These are phyloP conservation scores for Tetracladium maxilliforme DNA, from an alignment of 2,329 filamentous ascomycete genomes.

Conservation along the genomic window DNA sequence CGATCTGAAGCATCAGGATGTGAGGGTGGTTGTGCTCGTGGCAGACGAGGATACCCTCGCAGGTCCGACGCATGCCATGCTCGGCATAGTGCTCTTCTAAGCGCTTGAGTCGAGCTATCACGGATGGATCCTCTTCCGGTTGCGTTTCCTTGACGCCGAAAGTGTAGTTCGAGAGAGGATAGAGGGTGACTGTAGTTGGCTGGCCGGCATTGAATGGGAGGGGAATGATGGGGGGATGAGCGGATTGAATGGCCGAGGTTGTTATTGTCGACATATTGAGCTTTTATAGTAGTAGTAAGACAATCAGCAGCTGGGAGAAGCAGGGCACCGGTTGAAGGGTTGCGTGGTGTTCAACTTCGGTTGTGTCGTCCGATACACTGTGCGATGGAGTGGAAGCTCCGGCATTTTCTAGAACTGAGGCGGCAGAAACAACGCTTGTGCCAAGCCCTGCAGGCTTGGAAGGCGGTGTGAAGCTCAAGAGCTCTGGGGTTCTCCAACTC, in stretches of 20 bases:
- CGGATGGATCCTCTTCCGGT: constrained; percentile 92
- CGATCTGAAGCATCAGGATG: constrained; percentile 97
- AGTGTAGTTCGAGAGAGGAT: constrained; percentile 94
- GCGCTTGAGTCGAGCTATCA: constrained; percentile 79
- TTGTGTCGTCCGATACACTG: too few species aligned
- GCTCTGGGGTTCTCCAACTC: too few species aligned
- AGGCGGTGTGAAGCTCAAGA: too few species aligned
- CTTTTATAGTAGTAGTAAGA: too few species aligned
- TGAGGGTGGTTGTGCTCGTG: constrained; percentile 99
- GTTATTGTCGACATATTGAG: constrained; percentile 77
- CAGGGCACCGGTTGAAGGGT: too few species aligned
- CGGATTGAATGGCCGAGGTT: constrained; percentile 60
- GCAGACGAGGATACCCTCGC: constrained; percentile 92
- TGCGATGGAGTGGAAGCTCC: too few species aligned
- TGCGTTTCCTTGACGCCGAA: constrained; percentile 98
- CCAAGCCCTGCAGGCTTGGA: too few species aligned
- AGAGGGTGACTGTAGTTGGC: constrained; percentile 77
- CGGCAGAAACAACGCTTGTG: too few species aligned
- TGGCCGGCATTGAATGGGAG: constrained; percentile 81
- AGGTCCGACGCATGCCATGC: constrained; percentile 93
- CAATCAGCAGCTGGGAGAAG: too few species aligned
- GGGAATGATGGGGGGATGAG: constrained; percentile 63
- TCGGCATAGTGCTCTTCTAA: constrained; percentile 89
- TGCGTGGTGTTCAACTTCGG: too few species aligned
- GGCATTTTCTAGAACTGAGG: too few species aligned